Conservation (phyloP, 2,329 filamentous ascomycete species). For the Lachnellula arida region DNA sequence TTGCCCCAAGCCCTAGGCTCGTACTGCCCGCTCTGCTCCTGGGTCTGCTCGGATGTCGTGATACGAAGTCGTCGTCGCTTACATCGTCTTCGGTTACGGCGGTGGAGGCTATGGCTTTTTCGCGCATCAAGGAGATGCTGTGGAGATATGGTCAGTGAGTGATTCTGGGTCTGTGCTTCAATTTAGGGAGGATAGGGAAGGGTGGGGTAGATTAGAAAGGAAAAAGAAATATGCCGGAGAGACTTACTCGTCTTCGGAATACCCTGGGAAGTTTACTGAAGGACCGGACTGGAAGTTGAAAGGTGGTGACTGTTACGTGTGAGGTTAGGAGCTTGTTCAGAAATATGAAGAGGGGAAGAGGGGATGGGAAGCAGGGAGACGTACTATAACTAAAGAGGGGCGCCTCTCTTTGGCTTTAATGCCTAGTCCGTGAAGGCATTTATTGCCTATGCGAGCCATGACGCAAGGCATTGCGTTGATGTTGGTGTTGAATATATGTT, state of each 20-base stretch:
- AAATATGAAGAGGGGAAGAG: not conserved
- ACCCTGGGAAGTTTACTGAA: slow-evolving; percentile 47
- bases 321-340: not conserved
- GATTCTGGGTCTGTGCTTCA: not conserved
- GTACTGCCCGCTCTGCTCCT: slow-evolving; percentile 18
- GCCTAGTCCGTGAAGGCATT: slow-evolving; percentile 15
- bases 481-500: not conserved
- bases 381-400: slow-evolving; percentile 18
- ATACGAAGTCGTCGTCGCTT: slow-evolving; percentile 14
- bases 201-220: not conserved
- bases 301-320: slow-evolving; percentile 37
- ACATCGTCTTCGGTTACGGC: slow-evolving; percentile 22
- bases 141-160: not conserved
- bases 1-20: slow-evolving; percentile 21
- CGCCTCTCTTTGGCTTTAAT: slow-evolving; percentile 13
- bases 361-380: not conserved
- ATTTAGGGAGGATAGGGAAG: not conserved
- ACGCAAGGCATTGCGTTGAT: slow-evolving; percentile 14
- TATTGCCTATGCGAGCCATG: slow-evolving; percentile 11
- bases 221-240: not conserved
- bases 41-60: slow-evolving; percentile 6
- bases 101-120: slow-evolving; percentile 31
- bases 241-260: slow-evolving; percentile 56
- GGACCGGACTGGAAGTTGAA: slow-evolving; percentile 53
- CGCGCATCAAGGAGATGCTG: slow-evolving; percentile 30